Base-by-base conservation (phyloP, 2,329 filamentous ascomycete genomes). In the Aureobasidium sp. region DNA sequence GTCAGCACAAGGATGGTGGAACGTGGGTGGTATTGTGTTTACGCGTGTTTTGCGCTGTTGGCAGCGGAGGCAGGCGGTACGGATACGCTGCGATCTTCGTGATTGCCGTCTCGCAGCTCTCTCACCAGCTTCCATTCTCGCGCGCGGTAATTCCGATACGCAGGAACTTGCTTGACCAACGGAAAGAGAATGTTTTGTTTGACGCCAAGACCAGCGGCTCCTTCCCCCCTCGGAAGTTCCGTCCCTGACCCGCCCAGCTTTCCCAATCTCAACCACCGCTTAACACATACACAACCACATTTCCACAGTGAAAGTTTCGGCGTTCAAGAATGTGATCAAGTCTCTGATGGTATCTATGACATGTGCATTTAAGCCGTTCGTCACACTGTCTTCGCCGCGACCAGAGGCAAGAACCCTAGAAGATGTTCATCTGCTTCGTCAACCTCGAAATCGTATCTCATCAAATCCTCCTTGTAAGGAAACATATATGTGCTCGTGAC, bases 371-470 rank as follows among this genome's bases (percentile, higher is more conserved):
- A 12, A 34, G 1, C 11, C 12, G 31, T 12, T 20, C n/a, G 7
- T 45, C 41, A 57, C 17, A 14, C 22, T 11, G 9, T 27, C 41
- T 25, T 39, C 27, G 36, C 17, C n/a, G 17, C 53, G 15, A 12
- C 39, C 11, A 45, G 39, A 36, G 53, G 53, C 27, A 57, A 29
- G 14, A 57, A 57, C 12, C 53, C 53, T 2, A 57, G 20, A 15
- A 57, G 39, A 45, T 64, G 48, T 62, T 77, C 73, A 63, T 78
- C 76, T 47, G 74, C 74, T 11, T 69, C 63, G 3, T 76, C 75
- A 25, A 81, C 77, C 60, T 84, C 80, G 64, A 84, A 83, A 65
- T 84, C 82, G 66, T 83, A 84, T 20, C 81, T 72, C 17, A 75
- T 74, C 1, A 84, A 69, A 62, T 83, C 80, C 56, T 84, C 80